Evolutionary conservation across 2,329 filamentous ascomycete species (phyloP).

Genomic region (Ceratocystis alfenasii): DNA sequence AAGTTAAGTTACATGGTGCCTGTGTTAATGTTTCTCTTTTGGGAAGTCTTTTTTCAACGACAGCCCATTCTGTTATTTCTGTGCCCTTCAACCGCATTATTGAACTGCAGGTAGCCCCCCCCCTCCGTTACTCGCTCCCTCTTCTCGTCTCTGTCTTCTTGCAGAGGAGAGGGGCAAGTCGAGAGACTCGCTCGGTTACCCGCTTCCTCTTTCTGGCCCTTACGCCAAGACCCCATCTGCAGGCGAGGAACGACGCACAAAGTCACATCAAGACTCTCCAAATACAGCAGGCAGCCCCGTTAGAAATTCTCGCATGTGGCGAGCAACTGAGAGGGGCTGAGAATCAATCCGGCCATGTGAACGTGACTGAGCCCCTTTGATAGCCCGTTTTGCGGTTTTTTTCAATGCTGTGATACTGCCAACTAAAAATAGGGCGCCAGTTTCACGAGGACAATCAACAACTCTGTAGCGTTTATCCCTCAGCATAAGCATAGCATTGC

Average conservation of each 20-base stretch:
- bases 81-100: background rate
- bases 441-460: background rate
- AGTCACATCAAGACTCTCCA: no score
- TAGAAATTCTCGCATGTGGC: no score
- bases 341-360: no score
- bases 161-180: no score
- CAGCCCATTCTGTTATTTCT: background rate
- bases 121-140: background rate
- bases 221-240: background rate
- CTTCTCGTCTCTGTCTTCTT: no score
- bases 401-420: background rate
- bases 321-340: background rate
- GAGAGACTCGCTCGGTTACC: background rate
- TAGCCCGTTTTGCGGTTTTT: no score
- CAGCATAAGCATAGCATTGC: background rate
- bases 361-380: no score
- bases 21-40: conserved; percentile 2
- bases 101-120: background rate
- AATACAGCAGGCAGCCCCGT: no score
- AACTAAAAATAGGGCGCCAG: conserved; percentile 1
- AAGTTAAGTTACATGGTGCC: no score
- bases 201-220: background rate
- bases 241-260: background rate
- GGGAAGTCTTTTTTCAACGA: background rate
- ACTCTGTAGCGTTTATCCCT: background rate